Conservation (phyloP, 1,284 basidiomycete species). For the Fomitopsis pinicola region DNA sequence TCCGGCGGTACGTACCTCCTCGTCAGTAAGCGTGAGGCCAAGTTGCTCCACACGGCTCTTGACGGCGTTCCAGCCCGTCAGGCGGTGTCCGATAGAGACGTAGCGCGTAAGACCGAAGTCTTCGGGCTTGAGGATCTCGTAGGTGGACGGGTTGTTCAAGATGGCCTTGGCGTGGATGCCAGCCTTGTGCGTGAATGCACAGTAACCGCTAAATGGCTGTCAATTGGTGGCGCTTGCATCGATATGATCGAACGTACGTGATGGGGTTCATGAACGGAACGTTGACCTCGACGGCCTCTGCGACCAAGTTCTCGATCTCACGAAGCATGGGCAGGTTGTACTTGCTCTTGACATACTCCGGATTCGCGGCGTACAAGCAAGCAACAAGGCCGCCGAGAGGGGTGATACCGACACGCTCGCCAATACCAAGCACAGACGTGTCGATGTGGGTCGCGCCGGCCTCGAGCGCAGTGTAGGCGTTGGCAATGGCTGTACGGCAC, state of each 20-base stretch:
- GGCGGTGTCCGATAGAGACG: conserved; percentile 96
- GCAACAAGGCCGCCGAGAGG: conserved; percentile 97
- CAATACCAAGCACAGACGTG: conserved; percentile 95
- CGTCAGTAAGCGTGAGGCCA: conserved; percentile 81
- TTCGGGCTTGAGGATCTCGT: conserved; percentile 96
- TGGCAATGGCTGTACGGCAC: conserved; percentile 78
- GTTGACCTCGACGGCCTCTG: conserved; percentile 97
- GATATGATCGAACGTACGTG: conserved; percentile 47
- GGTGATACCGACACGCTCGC: conserved; percentile 99
- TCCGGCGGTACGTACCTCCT: conserved; percentile 49
- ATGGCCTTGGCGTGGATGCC: conserved; percentile 99
- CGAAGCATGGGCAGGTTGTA: conserved; percentile 98
- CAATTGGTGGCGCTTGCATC: not conserved
- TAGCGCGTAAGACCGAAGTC: conserved; percentile 98
- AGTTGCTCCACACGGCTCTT: conserved; percentile 99
- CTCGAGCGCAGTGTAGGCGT: conserved; percentile 97
- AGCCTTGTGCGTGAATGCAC: conserved; percentile 99
- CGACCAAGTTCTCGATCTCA: conserved; percentile 98
- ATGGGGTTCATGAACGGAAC: conserved; percentile 97
- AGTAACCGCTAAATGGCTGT: conserved; percentile 72
- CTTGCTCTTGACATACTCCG: conserved; percentile 99
- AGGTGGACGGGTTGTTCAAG: conserved; percentile 98
- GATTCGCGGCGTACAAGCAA: conserved; percentile 94
- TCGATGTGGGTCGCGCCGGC: conserved; percentile 99
- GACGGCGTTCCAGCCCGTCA: conserved; percentile 99